A percentile compares a stretch with the other conserved stretches of the same genome.
Conservation (phyloP, 2,329 filamentous ascomycete species). For the Pseudodiploospora longispora region DNA sequence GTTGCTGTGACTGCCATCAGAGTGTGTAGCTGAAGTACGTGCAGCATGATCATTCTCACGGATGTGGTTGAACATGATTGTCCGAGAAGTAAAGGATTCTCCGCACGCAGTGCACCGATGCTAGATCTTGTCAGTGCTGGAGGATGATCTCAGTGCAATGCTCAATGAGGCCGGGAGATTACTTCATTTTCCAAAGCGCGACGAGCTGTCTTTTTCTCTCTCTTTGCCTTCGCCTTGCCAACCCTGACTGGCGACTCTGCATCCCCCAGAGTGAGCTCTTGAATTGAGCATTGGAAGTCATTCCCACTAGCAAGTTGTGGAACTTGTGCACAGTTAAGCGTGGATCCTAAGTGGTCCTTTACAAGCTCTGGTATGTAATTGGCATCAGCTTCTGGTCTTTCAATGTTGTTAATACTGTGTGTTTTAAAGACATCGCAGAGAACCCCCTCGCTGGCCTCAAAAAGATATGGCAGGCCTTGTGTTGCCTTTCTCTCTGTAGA, state of each 20-base stretch:
- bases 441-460: too few relatives aligned
- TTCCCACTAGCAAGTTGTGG: conserved; percentile 3
- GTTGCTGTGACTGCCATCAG: conserved; percentile 16
- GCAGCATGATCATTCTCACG: conserved; percentile 58
- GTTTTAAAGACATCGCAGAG: too few relatives aligned
- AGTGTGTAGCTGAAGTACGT: conserved; percentile 21
- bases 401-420: too few relatives aligned
- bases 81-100: conserved; percentile 50
- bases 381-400: too few relatives aligned
- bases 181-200: conserved; percentile 27
- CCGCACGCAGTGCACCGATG: conserved; percentile 39
- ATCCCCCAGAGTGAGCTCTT: conserved; percentile 19
- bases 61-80: conserved; percentile 66
- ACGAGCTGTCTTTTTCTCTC: conserved; percentile 38
- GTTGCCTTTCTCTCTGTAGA: too few relatives aligned
- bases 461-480: too few relatives aligned
- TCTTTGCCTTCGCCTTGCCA: conserved; percentile 44
- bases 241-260: conserved; percentile 29
- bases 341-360: too few relatives aligned
- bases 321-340: too few relatives aligned
- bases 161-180: conserved; percentile 14
- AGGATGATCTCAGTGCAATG: too few relatives aligned
- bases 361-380: too few relatives aligned
- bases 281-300: conserved; percentile 9
- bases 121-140: conserved; percentile 12